Conservation (phyloP, 768 basidiomycete species). For the Punctularia strigosozonata region DNA sequence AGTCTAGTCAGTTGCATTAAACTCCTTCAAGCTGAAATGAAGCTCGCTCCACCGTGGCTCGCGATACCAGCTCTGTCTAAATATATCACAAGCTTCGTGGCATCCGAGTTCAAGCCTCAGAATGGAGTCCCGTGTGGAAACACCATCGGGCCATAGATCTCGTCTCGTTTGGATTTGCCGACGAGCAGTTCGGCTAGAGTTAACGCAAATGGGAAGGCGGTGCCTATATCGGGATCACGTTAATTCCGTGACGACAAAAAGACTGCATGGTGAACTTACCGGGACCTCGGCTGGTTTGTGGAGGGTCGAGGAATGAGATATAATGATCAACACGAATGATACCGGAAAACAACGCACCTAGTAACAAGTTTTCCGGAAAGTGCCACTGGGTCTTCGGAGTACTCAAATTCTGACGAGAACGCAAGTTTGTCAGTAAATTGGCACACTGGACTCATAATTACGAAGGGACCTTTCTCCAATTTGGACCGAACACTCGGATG, state of each 20-base stretch:
- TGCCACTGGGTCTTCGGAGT: conserved; percentile 64
- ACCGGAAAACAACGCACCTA: conserved; percentile 37
- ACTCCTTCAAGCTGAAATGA: too few species aligned
- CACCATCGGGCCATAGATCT: conserved; percentile 57
- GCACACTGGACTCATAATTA: not conserved
- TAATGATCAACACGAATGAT: not conserved
- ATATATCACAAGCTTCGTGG: too few species aligned
- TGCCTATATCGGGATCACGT: conserved; percentile 31
- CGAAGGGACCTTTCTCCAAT: conserved; percentile 36
- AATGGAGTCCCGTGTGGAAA: conserved; percentile 48
- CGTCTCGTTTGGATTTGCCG: conserved; percentile 47
- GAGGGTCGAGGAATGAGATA: not conserved
- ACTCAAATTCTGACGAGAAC: conserved; percentile 46
- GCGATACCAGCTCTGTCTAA: too few species aligned
- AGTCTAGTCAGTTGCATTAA: too few species aligned
- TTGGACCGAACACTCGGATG: conserved; percentile 59
- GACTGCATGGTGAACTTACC: conserved; percentile 26
- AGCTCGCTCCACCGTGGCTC: too few species aligned
- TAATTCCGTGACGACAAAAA: not conserved
- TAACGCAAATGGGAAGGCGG: conserved; percentile 67
- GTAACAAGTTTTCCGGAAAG: conserved; percentile 64
- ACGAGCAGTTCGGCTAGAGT: conserved; percentile 63
- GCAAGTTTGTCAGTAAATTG: not conserved
- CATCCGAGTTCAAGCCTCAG: conserved; percentile 11
- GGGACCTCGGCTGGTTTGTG: conserved; percentile 53